Percentiles rank a stretch among this genome's conserved stretches.
Evolutionary conservation across 495 filamentous ascomycete genomes (phyloP).

Genomic region (Aspergillus bertholletiae): DNA sequence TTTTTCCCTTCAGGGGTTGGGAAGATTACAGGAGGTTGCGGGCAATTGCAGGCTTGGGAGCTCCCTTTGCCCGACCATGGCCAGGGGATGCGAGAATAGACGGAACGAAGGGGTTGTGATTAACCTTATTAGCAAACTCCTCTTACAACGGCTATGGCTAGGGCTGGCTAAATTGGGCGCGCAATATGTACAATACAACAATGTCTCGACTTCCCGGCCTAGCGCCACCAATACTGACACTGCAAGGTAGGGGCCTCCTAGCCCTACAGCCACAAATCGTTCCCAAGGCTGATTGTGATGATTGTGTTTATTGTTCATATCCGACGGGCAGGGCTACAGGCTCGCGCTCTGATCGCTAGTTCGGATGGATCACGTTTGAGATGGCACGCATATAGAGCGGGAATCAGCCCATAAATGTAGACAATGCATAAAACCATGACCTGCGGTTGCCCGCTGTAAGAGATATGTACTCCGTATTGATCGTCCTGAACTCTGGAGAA

Average conservation of each 20-base stretch:
- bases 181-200: not conserved
- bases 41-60: too few relatives aligned
- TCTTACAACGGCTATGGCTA: not conserved
- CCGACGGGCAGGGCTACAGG: not conserved
- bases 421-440: not conserved
- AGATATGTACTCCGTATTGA: not conserved
- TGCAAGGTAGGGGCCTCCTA: not conserved
- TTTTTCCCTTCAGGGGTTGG: too few relatives aligned
- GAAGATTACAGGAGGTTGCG: too few relatives aligned
- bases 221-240: not conserved
- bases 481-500: constrained; percentile 5
- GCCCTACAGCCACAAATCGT: not conserved
- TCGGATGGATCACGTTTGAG: not conserved
- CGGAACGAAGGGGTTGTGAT: too few relatives aligned
- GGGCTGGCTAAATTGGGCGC: not conserved
- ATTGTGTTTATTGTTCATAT: not conserved
- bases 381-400: not conserved
- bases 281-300: too few relatives aligned
- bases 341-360: not conserved
- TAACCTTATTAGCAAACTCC: not conserved
- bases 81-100: constrained; percentile 56
- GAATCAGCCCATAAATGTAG: not conserved
- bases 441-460: constrained; percentile 8
- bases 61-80: too few relatives aligned
- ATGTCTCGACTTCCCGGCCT: not conserved